Base-by-base conservation (phyloP, 2,329 filamentous ascomycete genomes). In the Stemphylium beticola region DNA sequence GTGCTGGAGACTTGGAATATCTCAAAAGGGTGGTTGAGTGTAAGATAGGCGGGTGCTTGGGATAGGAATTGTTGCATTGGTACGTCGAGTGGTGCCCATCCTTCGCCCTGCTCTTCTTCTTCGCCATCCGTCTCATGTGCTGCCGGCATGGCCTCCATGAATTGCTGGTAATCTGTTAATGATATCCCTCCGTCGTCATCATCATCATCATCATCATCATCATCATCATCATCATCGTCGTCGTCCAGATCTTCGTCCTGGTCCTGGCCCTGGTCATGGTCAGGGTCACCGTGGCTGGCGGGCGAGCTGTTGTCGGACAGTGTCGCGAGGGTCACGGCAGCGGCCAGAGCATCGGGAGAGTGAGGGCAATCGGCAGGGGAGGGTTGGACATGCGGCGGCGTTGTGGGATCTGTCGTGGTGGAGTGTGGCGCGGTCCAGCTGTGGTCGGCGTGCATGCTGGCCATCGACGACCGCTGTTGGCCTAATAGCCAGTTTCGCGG, bases 291-390 rank as follows among this genome's bases (percentile, higher is more conserved):
- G 57, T 67, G 60, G 60, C 66, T 65, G 36, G 66, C 66, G 53
- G 65, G 55, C 41, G 69, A 66, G 24, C 69, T 62, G 60, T 57
- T 69, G 59, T 69, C 68, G 14, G 67, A 63, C 49, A 70, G 66
- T 7, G 67, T 61, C 44, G 71, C 64, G 43, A 71, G 69, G 2
- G 67, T 67, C 15, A 64, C 57, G 11, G 65, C 65, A 48, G 67
- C 64, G 26, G 69, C 69, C 50, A 65, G 50, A 34, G 57, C 58
- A 54, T 56, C 62, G 48, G 61, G 62, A 14, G 68, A 62, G 42
- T 60, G 57, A 37, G 59, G 56, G 40, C 44, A 49, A 60, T 41
- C 53, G 31, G 49, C 29, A 39, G 49, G 22, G 45, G 41, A 18
- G 18, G 46, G 34, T 33, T 47, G 38, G 42, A 39, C 14, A 40